Conservation (phyloP, 2,329 filamentous ascomycete genomes). For the Microdochium nivale region DNA sequence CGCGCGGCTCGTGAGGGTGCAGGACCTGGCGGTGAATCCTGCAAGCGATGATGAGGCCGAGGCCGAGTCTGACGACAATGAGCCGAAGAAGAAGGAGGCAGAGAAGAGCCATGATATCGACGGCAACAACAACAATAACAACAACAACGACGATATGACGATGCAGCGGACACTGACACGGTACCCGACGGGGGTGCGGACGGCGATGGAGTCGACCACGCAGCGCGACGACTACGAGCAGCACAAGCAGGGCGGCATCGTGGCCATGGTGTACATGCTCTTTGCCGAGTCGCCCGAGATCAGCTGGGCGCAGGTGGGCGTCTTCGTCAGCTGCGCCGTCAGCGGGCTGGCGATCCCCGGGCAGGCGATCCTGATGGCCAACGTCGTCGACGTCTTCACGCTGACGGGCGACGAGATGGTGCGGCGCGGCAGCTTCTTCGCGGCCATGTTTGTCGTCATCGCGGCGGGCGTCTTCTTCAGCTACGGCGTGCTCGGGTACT, state of each 20-base stretch:
- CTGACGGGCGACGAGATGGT: conserved; percentile 15
- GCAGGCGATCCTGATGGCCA: conserved; percentile 34
- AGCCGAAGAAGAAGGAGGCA: not conserved
- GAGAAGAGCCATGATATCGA: no score
- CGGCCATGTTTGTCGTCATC: conserved; percentile 32
- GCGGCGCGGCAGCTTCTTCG: conserved; percentile 27
- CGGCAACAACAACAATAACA: no score
- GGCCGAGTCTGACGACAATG: not conserved
- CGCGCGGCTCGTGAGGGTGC: conserved; percentile 9
- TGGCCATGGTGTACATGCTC: conserved; percentile 1
- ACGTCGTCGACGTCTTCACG: conserved; percentile 27
- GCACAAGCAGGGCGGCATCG: not conserved
- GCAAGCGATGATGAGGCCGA: not conserved
- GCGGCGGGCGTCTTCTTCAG: conserved; percentile 23
- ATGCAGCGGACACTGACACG: not conserved
- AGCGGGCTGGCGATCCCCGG: conserved; percentile 9
- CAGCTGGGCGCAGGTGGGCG: not conserved
- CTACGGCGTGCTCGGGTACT: conserved; percentile 27
- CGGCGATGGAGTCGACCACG: not conserved
- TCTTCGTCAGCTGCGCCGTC: not conserved
- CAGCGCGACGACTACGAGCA: not conserved
- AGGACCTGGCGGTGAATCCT: conserved; percentile 3
- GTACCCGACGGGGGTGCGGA: not conserved
- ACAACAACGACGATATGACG: not conserved
- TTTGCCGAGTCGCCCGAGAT: not conserved